Evolutionary conservation across 2,329 filamentous ascomycete species (phyloP).

Genomic region (Aspergillus transmontanensis): DNA sequence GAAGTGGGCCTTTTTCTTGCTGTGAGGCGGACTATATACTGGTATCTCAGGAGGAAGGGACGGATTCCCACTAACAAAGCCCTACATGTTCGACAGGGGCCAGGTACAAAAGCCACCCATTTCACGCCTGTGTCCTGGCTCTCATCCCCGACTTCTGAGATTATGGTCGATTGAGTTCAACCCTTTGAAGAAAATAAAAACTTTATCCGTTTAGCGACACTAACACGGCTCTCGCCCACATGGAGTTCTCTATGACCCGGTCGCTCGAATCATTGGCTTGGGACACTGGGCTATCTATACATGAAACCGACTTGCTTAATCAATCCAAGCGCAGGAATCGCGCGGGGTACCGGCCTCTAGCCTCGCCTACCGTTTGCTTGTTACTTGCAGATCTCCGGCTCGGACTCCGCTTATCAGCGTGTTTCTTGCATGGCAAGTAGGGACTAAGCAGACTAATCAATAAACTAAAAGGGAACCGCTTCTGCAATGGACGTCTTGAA

Average conservation of each 20-base stretch:
- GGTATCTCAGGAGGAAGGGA: background rate
- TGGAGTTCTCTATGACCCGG: background rate
- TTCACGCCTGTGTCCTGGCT: background rate
- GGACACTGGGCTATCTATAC: background rate
- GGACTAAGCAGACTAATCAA: background rate
- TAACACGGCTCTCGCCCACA: background rate
- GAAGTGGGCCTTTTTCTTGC: background rate
- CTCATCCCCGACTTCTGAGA: background rate
- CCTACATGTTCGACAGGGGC: background rate
- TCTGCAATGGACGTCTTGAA: too few species aligned
- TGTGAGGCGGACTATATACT: background rate
- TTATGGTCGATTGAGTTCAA: background rate
- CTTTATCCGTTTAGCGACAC: background rate
- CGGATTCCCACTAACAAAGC: background rate
- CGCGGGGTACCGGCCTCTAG: background rate
- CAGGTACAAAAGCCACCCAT: background rate
- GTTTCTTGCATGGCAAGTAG: background rate
- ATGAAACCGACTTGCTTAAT: background rate
- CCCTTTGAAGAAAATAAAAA: background rate
- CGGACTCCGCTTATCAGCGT: slow-evolving; percentile 1
- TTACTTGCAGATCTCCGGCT: background rate
- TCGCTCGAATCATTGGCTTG: background rate
- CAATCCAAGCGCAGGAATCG: background rate
- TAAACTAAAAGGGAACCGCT: background rate
- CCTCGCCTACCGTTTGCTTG: background rate